A percentile compares a stretch with the other conserved stretches of the same genome.
These are phyloP conservation scores for Chrysanthemum makinoi DNA, from an alignment of 129 eudicot genomes.

Conservation along the genomic window DNA sequence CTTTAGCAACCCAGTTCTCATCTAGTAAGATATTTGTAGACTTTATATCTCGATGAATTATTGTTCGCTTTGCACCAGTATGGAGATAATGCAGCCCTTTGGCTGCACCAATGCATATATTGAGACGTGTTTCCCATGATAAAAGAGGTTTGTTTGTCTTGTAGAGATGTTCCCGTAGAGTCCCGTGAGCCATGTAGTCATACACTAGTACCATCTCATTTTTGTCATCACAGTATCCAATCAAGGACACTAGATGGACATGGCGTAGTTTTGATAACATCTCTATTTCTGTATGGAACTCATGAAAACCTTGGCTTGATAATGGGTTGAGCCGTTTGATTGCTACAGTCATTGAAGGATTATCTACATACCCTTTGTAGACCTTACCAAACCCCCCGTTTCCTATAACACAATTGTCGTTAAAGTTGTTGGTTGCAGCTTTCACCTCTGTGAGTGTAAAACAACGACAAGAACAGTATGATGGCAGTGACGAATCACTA, in stretches of 20 bases:
- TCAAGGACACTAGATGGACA: slow-evolving; percentile 46
- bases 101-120: slow-evolving; percentile 52
- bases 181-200: slow-evolving; percentile 62
- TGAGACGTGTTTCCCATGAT: slow-evolving; percentile 51
- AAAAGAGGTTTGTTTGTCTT: slow-evolving; percentile 27
- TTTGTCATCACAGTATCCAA: slow-evolving; percentile 57
- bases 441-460: slow-evolving; percentile 45
- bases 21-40: slow-evolving; percentile 45
- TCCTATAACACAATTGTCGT: slow-evolving; percentile 44
- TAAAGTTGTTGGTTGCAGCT: slow-evolving; percentile 38
- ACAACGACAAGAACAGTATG: slow-evolving; percentile 42
- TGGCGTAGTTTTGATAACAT: slow-evolving; percentile 59
- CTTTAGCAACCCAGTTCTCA: slow-evolving; percentile 63
- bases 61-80: slow-evolving; percentile 34
- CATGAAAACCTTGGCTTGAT: slow-evolving; percentile 55
- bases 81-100: slow-evolving; percentile 44
- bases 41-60: slow-evolving; percentile 64
- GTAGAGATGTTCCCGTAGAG: slow-evolving; percentile 57
- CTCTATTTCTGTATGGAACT: slow-evolving; percentile 55
- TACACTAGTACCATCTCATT: slow-evolving; percentile 63
- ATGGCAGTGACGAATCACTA: slow-evolving; percentile 28
- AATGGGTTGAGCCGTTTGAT: slow-evolving; percentile 48
- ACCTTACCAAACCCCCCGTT: slow-evolving; percentile 70
- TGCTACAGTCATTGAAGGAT: slow-evolving; percentile 37
- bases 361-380: slow-evolving; percentile 44